A percentile compares a stretch with the other conserved stretches of the same genome.
Evolutionary conservation across 805 yeast species (phyloP).

Genomic region (Candida fluviatilis): DNA sequence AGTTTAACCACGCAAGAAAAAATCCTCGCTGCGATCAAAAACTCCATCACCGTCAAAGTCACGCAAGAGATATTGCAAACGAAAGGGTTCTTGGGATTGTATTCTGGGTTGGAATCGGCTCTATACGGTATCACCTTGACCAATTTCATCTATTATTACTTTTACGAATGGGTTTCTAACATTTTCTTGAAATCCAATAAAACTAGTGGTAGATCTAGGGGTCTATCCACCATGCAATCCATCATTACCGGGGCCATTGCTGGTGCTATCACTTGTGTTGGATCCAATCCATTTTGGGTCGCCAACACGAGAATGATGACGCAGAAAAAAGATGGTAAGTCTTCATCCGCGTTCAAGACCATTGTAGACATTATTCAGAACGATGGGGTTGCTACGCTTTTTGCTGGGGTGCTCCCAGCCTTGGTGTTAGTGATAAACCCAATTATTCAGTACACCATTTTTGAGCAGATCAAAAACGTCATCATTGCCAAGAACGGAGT

Average conservation of each 20-base stretch:
- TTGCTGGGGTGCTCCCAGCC: slow-evolving; percentile 87
- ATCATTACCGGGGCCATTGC: slow-evolving; percentile 80
- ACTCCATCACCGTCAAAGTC: slow-evolving; percentile 18
- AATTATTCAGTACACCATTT: slow-evolving; percentile 85
- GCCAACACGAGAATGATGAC: slow-evolving; percentile 90
- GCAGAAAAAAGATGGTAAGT: slow-evolving; percentile 24
- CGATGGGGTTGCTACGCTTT: slow-evolving; percentile 70
- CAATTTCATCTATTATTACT: slow-evolving; percentile 86
- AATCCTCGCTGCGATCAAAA: slow-evolving; percentile 8
- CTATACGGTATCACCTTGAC: slow-evolving; percentile 80
- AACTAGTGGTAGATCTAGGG: slow-evolving; percentile 29
- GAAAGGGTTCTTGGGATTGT: slow-evolving; percentile 67
- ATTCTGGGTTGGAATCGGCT: slow-evolving; percentile 86
- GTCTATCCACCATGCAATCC: slow-evolving; percentile 60
- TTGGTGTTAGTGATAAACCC: slow-evolving; percentile 83
- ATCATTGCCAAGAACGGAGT: slow-evolving; percentile 52
- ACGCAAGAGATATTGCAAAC: slow-evolving; percentile 43
- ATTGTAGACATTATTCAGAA: slow-evolving; percentile 58
- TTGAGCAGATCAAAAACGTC: slow-evolving; percentile 75
- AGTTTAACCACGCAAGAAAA: slow-evolving; percentile 11
- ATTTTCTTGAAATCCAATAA: slow-evolving; percentile 28
- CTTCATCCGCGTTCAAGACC: slow-evolving; percentile 47
- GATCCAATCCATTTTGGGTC: slow-evolving; percentile 92
- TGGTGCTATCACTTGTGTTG: slow-evolving; percentile 76
- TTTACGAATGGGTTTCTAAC: slow-evolving; percentile 69